phyloP scores from a whole-genome alignment of 2,329 filamentous ascomycete species.

The Leptographium lundbergii region DNA sequence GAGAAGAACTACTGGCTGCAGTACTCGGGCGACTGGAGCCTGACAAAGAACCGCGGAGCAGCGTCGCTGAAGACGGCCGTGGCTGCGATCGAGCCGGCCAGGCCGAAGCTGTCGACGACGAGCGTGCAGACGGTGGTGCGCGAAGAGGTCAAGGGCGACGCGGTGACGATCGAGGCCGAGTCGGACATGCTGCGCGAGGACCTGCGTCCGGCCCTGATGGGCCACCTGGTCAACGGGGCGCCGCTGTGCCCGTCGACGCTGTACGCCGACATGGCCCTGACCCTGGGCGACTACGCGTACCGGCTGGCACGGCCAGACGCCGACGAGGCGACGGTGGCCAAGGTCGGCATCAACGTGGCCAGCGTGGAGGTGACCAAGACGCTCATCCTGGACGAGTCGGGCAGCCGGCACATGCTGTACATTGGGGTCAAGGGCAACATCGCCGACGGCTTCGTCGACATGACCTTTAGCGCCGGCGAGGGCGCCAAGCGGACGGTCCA shows the following conservation, averaged over 20 bases:
- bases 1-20: slow-evolving; percentile 58
- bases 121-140: slow-evolving; percentile 51
- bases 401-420: slow-evolving; percentile 43
- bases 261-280: slow-evolving; percentile 35
- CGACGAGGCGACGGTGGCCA: slow-evolving; percentile 22
- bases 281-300: slow-evolving; percentile 54
- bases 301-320: slow-evolving; percentile 46
- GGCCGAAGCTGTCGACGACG: slow-evolving; percentile 49
- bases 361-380: slow-evolving; percentile 59
- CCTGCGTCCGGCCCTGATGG: slow-evolving; percentile 46
- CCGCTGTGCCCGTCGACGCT: slow-evolving; percentile 50
- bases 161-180: slow-evolving; percentile 48
- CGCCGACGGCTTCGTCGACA: slow-evolving; percentile 37
- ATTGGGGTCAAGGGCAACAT: slow-evolving; percentile 48
- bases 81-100: slow-evolving; percentile 22
- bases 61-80: slow-evolving; percentile 17
- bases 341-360: slow-evolving; percentile 47
- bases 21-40: slow-evolving; percentile 56
- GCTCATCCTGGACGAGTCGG: slow-evolving; percentile 42
- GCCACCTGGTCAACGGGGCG: slow-evolving; percentile 56
- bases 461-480: slow-evolving; percentile 47
- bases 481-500: slow-evolving; percentile 48
- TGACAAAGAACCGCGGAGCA: slow-evolving; percentile 54
- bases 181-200: slow-evolving; percentile 53
- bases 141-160: slow-evolving; percentile 49